Conservation (phyloP, 2,329 filamentous ascomycete genomes). For the Aspergillus flavus region DNA sequence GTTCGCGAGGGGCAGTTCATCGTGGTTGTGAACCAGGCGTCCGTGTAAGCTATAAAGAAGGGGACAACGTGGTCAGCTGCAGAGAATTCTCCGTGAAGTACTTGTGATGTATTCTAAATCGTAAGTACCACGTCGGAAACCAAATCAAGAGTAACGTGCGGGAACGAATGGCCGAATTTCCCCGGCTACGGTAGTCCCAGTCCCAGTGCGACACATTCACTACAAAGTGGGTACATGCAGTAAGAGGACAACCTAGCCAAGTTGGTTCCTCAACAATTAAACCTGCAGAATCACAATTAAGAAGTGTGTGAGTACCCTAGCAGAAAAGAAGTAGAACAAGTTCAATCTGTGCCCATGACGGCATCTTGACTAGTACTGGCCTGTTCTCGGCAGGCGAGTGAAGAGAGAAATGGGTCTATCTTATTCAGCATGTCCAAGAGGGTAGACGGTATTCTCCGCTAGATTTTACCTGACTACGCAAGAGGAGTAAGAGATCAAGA, state of each 20-base stretch:
- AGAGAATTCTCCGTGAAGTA: neutral
- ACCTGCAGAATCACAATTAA: neutral
- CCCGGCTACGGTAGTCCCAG: conserved; percentile 21
- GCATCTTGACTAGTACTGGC: conserved; percentile 3
- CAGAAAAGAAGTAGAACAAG: neutral
- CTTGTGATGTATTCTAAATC: neutral
- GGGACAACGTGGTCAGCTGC: neutral
- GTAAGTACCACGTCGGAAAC: conserved; percentile 6
- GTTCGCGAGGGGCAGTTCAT: conserved; percentile 70
- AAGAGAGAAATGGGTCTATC: neutral
- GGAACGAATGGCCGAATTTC: conserved; percentile 24
- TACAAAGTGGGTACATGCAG: conserved; percentile 12
- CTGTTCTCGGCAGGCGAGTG: neutral
- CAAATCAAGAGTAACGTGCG: conserved; percentile 14
- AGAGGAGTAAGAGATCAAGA: neutral
- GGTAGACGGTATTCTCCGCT: neutral
- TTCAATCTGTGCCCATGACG: conserved; percentile 8
- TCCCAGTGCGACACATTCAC: neutral
- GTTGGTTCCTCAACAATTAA: neutral
- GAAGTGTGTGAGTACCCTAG: neutral
- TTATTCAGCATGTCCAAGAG: neutral
- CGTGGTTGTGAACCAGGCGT: neutral
- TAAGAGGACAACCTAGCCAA: neutral
- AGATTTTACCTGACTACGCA: neutral
- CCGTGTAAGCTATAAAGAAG: neutral